These are phyloP conservation scores for Desmodesmus armatus DNA, from an alignment of 139 green algal genomes.

Conservation along the genomic window DNA sequence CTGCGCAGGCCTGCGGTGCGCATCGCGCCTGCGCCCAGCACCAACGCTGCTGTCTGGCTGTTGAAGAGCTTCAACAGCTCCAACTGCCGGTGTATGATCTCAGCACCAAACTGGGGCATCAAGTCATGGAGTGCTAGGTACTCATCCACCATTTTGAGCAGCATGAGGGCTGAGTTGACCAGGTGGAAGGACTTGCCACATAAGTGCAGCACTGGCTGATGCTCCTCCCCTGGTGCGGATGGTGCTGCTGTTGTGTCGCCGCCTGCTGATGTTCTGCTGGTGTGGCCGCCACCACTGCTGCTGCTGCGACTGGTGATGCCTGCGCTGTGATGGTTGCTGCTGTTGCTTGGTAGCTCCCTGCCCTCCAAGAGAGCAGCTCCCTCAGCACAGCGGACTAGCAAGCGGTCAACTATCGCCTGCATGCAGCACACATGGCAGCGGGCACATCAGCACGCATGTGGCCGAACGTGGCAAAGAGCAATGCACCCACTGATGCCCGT, in stretches of 20 bases:
- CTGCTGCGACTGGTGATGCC: background rate
- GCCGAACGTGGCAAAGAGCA: no score
- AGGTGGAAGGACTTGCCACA: slow-evolving; percentile 63
- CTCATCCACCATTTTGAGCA: slow-evolving; percentile 72
- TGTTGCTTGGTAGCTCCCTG: background rate
- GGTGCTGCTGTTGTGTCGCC: background rate
- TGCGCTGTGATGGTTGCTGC: no score
- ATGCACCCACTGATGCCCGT: no score
- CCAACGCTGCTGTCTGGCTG: slow-evolving; percentile 83
- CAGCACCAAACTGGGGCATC: slow-evolving; percentile 50
- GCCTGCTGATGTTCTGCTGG: slow-evolving; percentile 1
- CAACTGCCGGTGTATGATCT: slow-evolving; percentile 78
- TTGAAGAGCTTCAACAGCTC: slow-evolving; percentile 94
- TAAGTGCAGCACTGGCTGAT: slow-evolving; percentile 48
- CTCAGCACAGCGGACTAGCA: slow-evolving; percentile 47
- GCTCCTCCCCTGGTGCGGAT: background rate
- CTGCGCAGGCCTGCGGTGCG: slow-evolving; percentile 87
- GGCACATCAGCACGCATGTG: no score
- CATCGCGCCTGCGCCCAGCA: slow-evolving; percentile 95
- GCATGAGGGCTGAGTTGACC: slow-evolving; percentile 75
- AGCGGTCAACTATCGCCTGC: slow-evolving; percentile 56
- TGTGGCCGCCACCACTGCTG: no score
- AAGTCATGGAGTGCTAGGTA: slow-evolving; percentile 55
- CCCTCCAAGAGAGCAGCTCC: slow-evolving; percentile 25
- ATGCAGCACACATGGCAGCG: no score